phyloP scores from a whole-genome alignment of 106 monocot species.

The Agapanthus africanus region DNA sequence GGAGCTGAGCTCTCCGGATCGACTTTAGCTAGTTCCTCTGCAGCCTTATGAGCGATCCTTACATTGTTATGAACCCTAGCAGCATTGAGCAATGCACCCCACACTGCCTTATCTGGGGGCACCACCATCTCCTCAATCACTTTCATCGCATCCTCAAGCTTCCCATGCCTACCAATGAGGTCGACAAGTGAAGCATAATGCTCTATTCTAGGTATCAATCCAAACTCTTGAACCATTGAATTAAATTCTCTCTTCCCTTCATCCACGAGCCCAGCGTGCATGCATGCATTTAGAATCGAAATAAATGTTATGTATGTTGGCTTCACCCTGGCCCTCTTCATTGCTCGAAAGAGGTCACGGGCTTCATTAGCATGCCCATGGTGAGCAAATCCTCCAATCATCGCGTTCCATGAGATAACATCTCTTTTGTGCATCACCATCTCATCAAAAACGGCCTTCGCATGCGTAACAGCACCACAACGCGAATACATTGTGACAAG shows the following conservation, averaged over 20 bases:
- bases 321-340: constrained; percentile 40
- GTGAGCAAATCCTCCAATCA: constrained; percentile 69
- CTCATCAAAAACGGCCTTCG: constrained; percentile 34
- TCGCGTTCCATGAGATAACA: constrained; percentile 82
- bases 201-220: constrained; percentile 43
- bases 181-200: constrained; percentile 83
- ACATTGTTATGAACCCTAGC: constrained; percentile 51
- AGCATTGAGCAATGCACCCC: constrained; percentile 85
- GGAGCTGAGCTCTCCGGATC: constrained; percentile 68
- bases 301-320: constrained; percentile 83
- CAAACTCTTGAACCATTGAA: constrained; percentile 58
- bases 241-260: constrained; percentile 56
- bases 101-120: constrained; percentile 56
- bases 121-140: constrained; percentile 52
- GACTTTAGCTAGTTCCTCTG: constrained; percentile 38
- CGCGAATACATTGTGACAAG: constrained; percentile 84
- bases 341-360: constrained; percentile 41
- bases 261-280: constrained; percentile 60
- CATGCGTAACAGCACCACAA: constrained; percentile 51
- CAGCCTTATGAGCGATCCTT: constrained; percentile 46
- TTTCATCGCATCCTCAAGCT: constrained; percentile 61
- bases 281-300: constrained; percentile 66
- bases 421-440: constrained; percentile 31
- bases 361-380: constrained; percentile 59
- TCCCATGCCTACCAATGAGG: constrained; percentile 68